Percentiles rank a stretch among this genome's conserved stretches.
These are phyloP conservation scores for Leccinum fibrillosum DNA, from an alignment of 768 basidiomycete species.

Conservation along the genomic window DNA sequence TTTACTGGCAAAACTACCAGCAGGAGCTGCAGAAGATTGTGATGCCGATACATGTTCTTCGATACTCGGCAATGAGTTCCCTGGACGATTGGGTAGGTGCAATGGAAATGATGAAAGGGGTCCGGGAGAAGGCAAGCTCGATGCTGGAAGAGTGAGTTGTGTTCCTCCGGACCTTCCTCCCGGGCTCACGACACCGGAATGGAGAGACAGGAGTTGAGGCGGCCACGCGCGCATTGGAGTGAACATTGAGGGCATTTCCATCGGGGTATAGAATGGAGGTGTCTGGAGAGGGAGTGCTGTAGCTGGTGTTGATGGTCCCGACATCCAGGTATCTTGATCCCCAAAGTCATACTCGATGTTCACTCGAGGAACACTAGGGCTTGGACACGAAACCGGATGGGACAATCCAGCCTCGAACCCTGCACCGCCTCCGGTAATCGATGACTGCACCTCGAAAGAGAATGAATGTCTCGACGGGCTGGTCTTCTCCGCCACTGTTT, in stretches of 20 bases:
- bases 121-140: conserved; percentile 3
- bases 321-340: conserved; percentile 20
- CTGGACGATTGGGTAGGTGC: conserved; percentile 16
- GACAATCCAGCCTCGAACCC: background rate
- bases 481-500: background rate
- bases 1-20: background rate
- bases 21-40: background rate
- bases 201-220: conserved; percentile 1
- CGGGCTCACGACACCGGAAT: background rate
- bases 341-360: conserved; percentile 22
- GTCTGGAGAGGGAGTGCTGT: conserved; percentile 20
- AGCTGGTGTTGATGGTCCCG: conserved; percentile 20
- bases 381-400: background rate
- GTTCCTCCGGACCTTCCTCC: conserved; percentile 5
- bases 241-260: conserved; percentile 16
- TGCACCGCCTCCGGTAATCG: background rate
- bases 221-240: conserved; percentile 14
- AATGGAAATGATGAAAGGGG: conserved; percentile 14
- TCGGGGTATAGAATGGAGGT: conserved; percentile 28
- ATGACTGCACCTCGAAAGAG: conserved; percentile 6
- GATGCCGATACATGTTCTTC: conserved; percentile 9
- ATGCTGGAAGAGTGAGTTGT: conserved; percentile 1
- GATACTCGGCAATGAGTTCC: conserved; percentile 14
- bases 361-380: conserved; percentile 16
- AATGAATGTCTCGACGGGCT: conserved; percentile 6